Conservation (phyloP, 495 filamentous ascomycete species). For the Hyaloscypha variabilis region DNA sequence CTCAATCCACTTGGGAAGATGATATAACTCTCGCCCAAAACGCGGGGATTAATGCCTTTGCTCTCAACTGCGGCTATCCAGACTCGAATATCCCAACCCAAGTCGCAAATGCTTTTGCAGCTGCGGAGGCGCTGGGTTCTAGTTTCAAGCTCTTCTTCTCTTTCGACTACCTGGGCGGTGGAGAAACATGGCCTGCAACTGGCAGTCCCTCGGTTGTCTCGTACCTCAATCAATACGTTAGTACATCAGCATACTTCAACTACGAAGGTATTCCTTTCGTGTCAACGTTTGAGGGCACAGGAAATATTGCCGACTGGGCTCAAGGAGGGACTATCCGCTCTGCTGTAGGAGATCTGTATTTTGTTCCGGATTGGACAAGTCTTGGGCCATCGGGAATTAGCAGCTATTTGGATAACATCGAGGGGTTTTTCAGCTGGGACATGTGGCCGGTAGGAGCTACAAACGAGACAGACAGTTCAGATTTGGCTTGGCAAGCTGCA, state of each 20-base stretch:
- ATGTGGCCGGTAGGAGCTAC: slow-evolving; percentile 69
- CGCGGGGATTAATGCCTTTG: slow-evolving; percentile 62
- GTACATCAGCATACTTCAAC: slow-evolving; percentile 53
- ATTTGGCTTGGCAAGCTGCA: slow-evolving; percentile 53
- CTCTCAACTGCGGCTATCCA: slow-evolving; percentile 35
- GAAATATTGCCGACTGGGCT: slow-evolving; percentile 60
- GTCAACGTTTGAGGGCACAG: slow-evolving; percentile 71
- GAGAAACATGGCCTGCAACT: slow-evolving; percentile 47
- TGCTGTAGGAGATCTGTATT: slow-evolving; percentile 52
- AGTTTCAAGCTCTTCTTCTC: slow-evolving; percentile 27
- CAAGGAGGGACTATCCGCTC: slow-evolving; percentile 46
- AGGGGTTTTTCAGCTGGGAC: slow-evolving; percentile 69
- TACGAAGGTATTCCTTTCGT: slow-evolving; percentile 64
- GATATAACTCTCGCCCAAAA: slow-evolving; percentile 59
- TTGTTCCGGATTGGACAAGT: slow-evolving; percentile 67
- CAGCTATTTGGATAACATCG: slow-evolving; percentile 48
- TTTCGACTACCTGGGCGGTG: slow-evolving; percentile 28
- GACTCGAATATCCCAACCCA: slow-evolving; percentile 25
- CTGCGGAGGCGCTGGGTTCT: neutral
- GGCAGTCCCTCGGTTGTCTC: slow-evolving; percentile 48
- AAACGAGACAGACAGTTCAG: slow-evolving; percentile 54
- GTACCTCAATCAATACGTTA: slow-evolving; percentile 59
- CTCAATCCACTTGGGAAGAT: slow-evolving; percentile 29
- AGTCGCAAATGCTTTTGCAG: slow-evolving; percentile 29
- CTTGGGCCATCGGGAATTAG: slow-evolving; percentile 54